These are phyloP conservation scores for Gossypium laxum DNA, from an alignment of 441 rosid species.

Conservation along the genomic window DNA sequence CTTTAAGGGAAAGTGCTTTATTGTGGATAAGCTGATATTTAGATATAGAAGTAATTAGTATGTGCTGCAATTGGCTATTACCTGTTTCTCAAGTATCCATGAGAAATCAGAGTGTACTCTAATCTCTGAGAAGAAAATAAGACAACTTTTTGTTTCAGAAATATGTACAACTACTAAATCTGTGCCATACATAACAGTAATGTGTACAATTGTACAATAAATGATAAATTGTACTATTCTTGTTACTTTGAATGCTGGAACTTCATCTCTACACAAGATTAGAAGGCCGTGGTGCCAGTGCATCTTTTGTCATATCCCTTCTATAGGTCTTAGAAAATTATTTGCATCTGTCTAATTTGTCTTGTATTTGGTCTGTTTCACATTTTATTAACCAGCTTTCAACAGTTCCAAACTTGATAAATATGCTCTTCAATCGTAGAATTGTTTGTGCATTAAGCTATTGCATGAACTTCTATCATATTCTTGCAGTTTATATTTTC, in stretches of 20 bases:
- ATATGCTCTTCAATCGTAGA: background rate
- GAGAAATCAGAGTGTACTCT: background rate
- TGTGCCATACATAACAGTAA: background rate
- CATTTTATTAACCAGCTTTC: background rate
- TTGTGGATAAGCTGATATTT: constrained; percentile 2
- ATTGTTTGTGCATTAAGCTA: background rate
- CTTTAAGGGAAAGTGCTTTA: background rate
- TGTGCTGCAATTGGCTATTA: no score
- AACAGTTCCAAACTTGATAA: background rate
- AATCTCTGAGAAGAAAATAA: background rate
- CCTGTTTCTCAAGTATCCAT: background rate
- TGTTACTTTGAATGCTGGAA: background rate
- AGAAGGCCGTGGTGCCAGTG: background rate
- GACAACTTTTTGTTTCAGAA: background rate
- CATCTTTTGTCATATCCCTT: background rate
- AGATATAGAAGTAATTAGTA: background rate
- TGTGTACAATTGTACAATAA: background rate
- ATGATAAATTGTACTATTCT: background rate
- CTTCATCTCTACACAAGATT: background rate
- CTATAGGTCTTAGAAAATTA: background rate
- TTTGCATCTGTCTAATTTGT: background rate
- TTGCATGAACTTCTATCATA: background rate
- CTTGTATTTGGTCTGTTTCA: background rate
- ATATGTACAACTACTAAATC: background rate
- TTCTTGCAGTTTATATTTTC: constrained; percentile 31